Evolutionary conservation across 352 stramenopile genomes (phyloP).

Genomic region (Pythium dissotocum): DNA sequence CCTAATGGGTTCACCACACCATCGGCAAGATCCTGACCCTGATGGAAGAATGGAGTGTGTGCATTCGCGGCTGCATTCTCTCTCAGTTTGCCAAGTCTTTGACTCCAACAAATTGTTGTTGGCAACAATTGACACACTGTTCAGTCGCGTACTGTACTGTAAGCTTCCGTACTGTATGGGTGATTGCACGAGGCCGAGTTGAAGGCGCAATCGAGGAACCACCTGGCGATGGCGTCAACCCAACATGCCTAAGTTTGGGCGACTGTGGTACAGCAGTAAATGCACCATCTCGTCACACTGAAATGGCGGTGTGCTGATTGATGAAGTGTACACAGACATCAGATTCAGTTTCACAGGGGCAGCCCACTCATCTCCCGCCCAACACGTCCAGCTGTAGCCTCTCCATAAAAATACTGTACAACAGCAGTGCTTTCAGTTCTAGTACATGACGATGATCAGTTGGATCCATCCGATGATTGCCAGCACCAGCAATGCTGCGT

Average conservation of each 20-base stretch:
- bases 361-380: not conserved
- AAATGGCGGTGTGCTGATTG: not conserved
- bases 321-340: not conserved
- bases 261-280: too few species aligned
- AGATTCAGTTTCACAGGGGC: not conserved
- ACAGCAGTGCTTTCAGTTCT: too few species aligned
- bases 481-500: not conserved
- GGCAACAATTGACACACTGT: too few species aligned
- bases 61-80: too few species aligned
- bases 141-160: too few species aligned
- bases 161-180: too few species aligned
- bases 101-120: too few species aligned
- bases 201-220: not conserved
- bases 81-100: too few species aligned
- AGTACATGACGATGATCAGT: too few species aligned
- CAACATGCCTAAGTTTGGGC: not conserved
- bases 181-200: not conserved
- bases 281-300: not conserved
- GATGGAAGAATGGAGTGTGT: not conserved
- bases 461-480: not conserved
- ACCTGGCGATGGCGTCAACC: not conserved
- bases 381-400: not conserved
- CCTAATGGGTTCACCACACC: constrained; percentile 8
- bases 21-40: not conserved
- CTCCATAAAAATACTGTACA: too few species aligned